phyloP scores from a whole-genome alignment of 352 stramenopile species.

The Plasmopara muralis region DNA sequence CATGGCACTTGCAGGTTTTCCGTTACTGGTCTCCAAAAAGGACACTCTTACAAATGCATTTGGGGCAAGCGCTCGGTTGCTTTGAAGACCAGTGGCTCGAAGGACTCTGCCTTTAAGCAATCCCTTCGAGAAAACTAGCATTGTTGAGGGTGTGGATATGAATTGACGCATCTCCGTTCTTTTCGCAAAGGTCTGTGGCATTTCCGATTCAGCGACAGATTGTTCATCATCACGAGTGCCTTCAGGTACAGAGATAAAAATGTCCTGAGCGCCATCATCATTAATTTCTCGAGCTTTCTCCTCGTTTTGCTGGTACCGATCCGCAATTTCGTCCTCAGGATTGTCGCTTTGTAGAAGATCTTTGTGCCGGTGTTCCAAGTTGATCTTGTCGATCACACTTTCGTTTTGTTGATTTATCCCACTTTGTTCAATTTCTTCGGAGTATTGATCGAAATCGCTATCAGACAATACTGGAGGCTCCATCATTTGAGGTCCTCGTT shows the following conservation, averaged over 20 bases:
- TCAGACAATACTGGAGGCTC: constrained; percentile 38
- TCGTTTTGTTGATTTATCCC: constrained; percentile 6
- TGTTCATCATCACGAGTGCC: constrained; percentile 21
- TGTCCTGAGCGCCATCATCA: constrained; percentile 1
- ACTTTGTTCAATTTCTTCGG: constrained; percentile 15
- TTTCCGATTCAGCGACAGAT: constrained; percentile 40
- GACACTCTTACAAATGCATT: constrained; percentile 43
- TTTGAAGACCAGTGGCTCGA: constrained; percentile 30
- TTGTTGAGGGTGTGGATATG: not conserved
- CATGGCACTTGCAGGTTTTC: constrained; percentile 33
- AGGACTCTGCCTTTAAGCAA: constrained; percentile 42
- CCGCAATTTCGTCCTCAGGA: not conserved
- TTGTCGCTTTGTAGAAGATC: not conserved
- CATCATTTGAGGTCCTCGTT: constrained; percentile 24
- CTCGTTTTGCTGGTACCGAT: constrained; percentile 3
- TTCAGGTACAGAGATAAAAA: not conserved
- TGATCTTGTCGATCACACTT: not conserved
- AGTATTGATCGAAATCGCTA: constrained; percentile 25
- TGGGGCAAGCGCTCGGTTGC: constrained; percentile 13
- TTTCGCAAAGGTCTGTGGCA: constrained; percentile 36
- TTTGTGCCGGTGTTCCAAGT: constrained; percentile 1
- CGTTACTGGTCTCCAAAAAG: constrained; percentile 39
- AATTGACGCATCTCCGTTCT: not conserved
- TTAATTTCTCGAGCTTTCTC: constrained; percentile 3
- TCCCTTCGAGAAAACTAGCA: constrained; percentile 22